Conservation (phyloP, 352 stramenopile genomes). For the Phytophthora podocarpi region DNA sequence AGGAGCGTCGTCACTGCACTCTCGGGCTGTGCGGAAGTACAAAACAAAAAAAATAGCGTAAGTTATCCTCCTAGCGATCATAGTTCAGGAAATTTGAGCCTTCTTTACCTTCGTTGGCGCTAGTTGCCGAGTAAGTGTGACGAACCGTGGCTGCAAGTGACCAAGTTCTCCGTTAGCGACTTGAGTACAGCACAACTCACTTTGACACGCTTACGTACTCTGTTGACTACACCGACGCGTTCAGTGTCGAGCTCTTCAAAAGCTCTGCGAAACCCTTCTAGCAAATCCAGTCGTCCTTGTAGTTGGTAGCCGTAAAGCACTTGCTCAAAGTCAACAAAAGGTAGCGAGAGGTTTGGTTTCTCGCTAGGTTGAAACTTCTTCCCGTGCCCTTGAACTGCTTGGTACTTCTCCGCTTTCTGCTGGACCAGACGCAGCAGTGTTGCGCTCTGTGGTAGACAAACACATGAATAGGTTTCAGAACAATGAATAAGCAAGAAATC, state of each 20-base stretch:
- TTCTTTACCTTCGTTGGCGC: slow-evolving; percentile 47
- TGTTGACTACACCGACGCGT: slow-evolving; percentile 60
- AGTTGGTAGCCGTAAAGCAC: slow-evolving; percentile 78
- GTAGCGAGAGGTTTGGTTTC: slow-evolving; percentile 36
- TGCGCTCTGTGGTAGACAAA: slow-evolving; percentile 42
- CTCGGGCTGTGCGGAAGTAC: slow-evolving; percentile 40
- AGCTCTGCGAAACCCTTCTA: slow-evolving; percentile 52
- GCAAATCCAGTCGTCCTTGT: slow-evolving; percentile 61
- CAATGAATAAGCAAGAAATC: too few species aligned
- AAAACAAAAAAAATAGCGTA: neutral
- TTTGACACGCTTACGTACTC: slow-evolving; percentile 22
- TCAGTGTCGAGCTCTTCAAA: slow-evolving; percentile 62
- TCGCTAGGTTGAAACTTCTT: slow-evolving; percentile 10
- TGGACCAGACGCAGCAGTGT: slow-evolving; percentile 50
- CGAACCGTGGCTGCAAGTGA: slow-evolving; percentile 39
- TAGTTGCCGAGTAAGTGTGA: slow-evolving; percentile 35
- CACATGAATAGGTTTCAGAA: too few species aligned
- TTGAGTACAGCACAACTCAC: neutral
- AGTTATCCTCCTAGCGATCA: neutral
- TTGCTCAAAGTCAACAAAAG: slow-evolving; percentile 69
- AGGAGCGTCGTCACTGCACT: slow-evolving; percentile 48
- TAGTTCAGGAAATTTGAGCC: neutral
- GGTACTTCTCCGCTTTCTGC: slow-evolving; percentile 43
- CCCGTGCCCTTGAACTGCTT: slow-evolving; percentile 16
- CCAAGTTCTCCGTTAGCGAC: neutral